phyloP scores from a whole-genome alignment of 768 basidiomycete species.

The Exsudoporus frostii region DNA sequence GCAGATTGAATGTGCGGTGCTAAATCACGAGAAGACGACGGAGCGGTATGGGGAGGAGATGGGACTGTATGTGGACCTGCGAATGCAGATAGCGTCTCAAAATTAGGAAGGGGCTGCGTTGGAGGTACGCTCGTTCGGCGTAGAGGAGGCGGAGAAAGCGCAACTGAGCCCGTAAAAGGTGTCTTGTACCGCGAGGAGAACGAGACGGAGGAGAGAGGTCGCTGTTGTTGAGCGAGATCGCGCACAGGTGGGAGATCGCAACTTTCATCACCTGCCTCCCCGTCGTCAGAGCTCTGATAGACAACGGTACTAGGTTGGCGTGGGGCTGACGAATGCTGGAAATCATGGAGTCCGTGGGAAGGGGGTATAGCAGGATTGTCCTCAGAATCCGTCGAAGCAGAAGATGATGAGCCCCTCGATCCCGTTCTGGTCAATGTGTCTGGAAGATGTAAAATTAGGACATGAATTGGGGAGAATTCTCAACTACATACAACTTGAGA shows the following conservation, averaged over 20 bases:
- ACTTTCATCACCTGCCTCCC: slow-evolving; percentile 47
- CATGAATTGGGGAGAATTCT: neutral
- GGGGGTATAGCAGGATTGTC: slow-evolving; percentile 23
- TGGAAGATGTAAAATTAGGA: slow-evolving; percentile 9
- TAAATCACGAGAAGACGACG: slow-evolving; percentile 38
- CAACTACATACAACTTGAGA: slow-evolving; percentile 55
- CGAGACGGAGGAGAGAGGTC: slow-evolving; percentile 64
- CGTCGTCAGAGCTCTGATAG: slow-evolving; percentile 43
- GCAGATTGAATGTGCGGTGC: slow-evolving; percentile 37
- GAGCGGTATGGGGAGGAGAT: slow-evolving; percentile 38
- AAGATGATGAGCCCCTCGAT: slow-evolving; percentile 60
- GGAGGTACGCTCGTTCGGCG: slow-evolving; percentile 47
- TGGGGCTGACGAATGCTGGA: slow-evolving; percentile 6
- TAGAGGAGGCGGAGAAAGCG: slow-evolving; percentile 53
- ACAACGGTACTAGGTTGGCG: slow-evolving; percentile 22
- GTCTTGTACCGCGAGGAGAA: slow-evolving; percentile 79
- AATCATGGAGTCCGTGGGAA: slow-evolving; percentile 13
- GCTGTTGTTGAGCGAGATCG: slow-evolving; percentile 38
- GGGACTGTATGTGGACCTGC: slow-evolving; percentile 41
- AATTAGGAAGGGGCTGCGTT: slow-evolving; percentile 69
- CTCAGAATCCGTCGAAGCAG: slow-evolving; percentile 59
- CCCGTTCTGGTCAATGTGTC: slow-evolving; percentile 38
- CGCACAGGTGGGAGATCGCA: slow-evolving; percentile 40
- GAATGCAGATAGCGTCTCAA: slow-evolving; percentile 74
- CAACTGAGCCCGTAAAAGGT: slow-evolving; percentile 61